phyloP scores from a whole-genome alignment of 371 early-diverging fungal genomes.

The Mucor lusitanicus region DNA sequence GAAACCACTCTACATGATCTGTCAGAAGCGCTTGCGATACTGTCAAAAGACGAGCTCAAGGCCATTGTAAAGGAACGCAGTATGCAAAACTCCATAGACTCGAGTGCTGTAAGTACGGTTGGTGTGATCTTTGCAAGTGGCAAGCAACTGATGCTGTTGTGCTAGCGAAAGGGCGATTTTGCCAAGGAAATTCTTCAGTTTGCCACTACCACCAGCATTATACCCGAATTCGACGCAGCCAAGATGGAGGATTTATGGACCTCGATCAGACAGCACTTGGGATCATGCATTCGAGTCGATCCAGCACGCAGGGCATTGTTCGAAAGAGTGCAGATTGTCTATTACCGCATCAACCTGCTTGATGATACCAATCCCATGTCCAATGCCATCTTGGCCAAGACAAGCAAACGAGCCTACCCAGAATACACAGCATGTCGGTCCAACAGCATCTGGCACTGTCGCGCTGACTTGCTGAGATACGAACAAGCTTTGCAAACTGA shows the following conservation, averaged over 20 bases:
- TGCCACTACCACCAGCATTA: not conserved
- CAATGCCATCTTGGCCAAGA: conserved; percentile 56
- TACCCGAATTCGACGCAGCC: not conserved
- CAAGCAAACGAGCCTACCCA: conserved; percentile 62
- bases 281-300: conserved; percentile 40
- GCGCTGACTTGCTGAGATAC: conserved; percentile 57
- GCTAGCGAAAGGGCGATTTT: conserved; percentile 12
- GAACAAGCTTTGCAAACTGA: conserved; percentile 51
- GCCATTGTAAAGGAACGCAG: conserved; percentile 10
- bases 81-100: not conserved
- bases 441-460: conserved; percentile 48
- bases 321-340: conserved; percentile 55
- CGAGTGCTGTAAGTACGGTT: not conserved
- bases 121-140: too few species aligned
- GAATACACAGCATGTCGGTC: conserved; percentile 54
- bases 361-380: conserved; percentile 41
- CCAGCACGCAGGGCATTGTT: conserved; percentile 30
- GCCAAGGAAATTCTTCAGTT: conserved; percentile 1
- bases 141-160: not conserved
- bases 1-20: conserved; percentile 13
- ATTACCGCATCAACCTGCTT: conserved; percentile 43
- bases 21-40: conserved; percentile 32
- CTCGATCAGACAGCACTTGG: conserved; percentile 5
- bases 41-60: conserved; percentile 35
- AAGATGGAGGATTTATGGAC: conserved; percentile 14